Base-by-base conservation (phyloP, 192 early-diverging fungal species). In the Entomortierella parvispora region DNA sequence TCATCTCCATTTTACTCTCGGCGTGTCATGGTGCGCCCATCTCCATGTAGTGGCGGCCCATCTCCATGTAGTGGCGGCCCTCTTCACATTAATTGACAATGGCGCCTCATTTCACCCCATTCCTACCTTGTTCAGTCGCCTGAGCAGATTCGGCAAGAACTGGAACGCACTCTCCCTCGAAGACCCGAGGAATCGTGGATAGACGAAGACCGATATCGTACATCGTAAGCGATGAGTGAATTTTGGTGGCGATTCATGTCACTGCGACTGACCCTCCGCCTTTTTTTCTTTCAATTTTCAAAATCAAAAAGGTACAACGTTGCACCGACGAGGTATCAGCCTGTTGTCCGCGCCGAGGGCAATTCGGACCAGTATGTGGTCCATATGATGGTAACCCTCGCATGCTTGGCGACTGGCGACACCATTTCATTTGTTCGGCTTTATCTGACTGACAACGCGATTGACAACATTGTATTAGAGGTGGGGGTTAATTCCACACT, bases 401-500 rank as follows among this genome's bases (percentile, higher is more conserved):
- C 18, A n/a, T 18, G 17, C 3, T 51, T 14, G 15, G 15, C 10
- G 23, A 17, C 28, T n/a, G 4, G 6, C 15, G 8, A 15, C 14
- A 6, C 14, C 18, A 4, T 12, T n/a, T n/a, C n/a, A n/a, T n/a
- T n/a, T n/a, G n/a, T n/a, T n/a, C n/a, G n/a, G n/a, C n/a, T n/a
- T n/a, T n/a, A n/a, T n/a, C n/a, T n/a, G n/a, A n/a, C n/a, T n/a
- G n/a, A n/a, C n/a, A n/a, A n/a, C n/a, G n/a, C n/a, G n/a, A n/a
- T n/a, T n/a, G n/a, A n/a, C 12, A 5, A 40, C 37, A 40, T 40
- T 40, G 5, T 40, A 12, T 40, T 44, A 84, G 83, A 80, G 69
- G 68, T 87, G 86, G 86, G 86, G 86, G 2, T 65, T 86, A 44
- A 84, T 87, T 48, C 86, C 86, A 22, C 76, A 55, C 2, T 66